Evolutionary conservation across 441 rosid genomes (phyloP).

Genomic region (Populus tomentosa): DNA sequence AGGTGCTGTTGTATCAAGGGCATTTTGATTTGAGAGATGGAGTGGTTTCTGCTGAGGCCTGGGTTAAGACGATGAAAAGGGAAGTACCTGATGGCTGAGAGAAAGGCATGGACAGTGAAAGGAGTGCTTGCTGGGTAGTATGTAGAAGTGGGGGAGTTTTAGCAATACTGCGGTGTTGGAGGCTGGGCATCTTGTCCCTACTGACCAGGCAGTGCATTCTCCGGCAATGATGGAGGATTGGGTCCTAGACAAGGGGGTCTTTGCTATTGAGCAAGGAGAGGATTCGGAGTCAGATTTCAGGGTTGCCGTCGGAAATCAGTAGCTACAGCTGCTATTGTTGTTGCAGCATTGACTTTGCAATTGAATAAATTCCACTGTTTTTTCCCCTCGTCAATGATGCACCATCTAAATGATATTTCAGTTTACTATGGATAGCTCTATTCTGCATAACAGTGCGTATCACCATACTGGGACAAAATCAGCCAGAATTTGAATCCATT

Average conservation of each 20-base stretch:
- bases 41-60: conserved; percentile 64
- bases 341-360: neutral
- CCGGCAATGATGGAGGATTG: conserved; percentile 72
- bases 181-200: conserved; percentile 74
- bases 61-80: conserved; percentile 58
- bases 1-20: conserved; percentile 72
- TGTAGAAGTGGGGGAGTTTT: conserved; percentile 56
- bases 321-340: neutral
- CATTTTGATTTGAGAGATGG: conserved; percentile 62
- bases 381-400: no score
- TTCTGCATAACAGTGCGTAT: no score
- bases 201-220: conserved; percentile 51
- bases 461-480: no score
- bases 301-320: conserved; percentile 2
- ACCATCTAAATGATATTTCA: no score
- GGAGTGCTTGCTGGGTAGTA: conserved; percentile 59
- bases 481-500: no score
- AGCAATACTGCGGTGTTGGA: conserved; percentile 54
- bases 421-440: no score
- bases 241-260: conserved; percentile 48
- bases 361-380: no score
- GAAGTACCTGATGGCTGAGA: conserved; percentile 41
- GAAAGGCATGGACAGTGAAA: conserved; percentile 54
- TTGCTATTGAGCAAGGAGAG: conserved; percentile 18
- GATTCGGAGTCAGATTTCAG: neutral